These are phyloP conservation scores for Gonapodya prolifera DNA, from an alignment of 192 early-diverging fungal genomes.

Conservation along the genomic window DNA sequence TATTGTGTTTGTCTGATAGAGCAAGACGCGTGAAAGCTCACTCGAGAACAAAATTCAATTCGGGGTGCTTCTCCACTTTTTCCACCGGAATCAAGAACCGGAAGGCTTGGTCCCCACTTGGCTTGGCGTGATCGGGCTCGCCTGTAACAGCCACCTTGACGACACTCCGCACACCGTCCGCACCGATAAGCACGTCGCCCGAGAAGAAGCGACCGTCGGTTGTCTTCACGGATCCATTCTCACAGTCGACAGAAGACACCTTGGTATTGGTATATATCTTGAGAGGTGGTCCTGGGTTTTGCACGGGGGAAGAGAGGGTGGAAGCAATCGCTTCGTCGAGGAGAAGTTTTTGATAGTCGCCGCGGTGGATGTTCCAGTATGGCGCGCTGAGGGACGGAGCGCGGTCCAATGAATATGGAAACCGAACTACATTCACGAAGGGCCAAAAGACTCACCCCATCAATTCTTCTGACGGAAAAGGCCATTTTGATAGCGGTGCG, in stretches of 20 bases:
- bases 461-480: too few relatives aligned
- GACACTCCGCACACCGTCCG: neutral
- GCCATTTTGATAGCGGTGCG: too few relatives aligned
- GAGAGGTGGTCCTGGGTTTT: neutral
- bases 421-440: too few relatives aligned
- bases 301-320: neutral
- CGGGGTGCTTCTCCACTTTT: neutral
- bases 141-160: neutral
- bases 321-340: neutral
- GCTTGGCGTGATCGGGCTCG: neutral
- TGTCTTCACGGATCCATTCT: neutral
- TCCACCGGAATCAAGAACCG: neutral
- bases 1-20: too few relatives aligned
- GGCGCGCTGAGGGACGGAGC: neutral
- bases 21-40: neutral
- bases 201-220: neutral
- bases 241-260: neutral
- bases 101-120: constrained; percentile 1
- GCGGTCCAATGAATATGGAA: too few relatives aligned
- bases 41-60: neutral
- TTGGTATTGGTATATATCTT: neutral
- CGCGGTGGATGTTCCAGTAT: neutral
- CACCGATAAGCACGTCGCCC: neutral
- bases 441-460: too few relatives aligned
- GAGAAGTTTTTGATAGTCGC: neutral